These are phyloP conservation scores for Argentina anserina DNA, from an alignment of 306 rosid species.

Conservation along the genomic window DNA sequence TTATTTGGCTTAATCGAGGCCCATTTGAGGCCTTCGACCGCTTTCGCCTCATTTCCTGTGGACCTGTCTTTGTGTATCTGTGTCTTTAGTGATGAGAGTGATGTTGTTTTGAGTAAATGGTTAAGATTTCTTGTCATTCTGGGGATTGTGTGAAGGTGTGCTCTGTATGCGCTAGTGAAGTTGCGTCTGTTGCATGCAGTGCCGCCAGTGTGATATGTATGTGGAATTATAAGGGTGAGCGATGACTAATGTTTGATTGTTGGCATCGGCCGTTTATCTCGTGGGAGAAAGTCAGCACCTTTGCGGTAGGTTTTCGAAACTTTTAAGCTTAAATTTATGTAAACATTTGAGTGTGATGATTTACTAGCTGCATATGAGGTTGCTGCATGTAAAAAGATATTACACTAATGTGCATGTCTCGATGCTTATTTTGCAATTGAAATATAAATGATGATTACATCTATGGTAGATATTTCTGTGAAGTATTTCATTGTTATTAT, in stretches of 20 bases:
- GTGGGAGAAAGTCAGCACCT: neutral
- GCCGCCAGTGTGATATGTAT: neutral
- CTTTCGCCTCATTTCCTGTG: neutral
- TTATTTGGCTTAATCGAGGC: neutral
- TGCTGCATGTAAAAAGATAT: neutral
- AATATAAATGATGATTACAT: neutral
- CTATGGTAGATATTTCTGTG: neutral
- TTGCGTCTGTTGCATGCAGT: slow-evolving; percentile 2
- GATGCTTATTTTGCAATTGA: neutral
- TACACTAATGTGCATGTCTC: neutral
- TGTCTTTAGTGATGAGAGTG: neutral
- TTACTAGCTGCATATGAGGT: neutral
- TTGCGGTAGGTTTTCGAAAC: neutral
- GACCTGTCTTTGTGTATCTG: neutral
- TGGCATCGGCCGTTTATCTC: neutral
- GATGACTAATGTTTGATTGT: no score
- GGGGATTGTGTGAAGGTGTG: neutral
- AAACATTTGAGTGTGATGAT: neutral
- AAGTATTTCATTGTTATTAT: neutral
- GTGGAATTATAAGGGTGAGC: no score
- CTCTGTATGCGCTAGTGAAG: neutral
- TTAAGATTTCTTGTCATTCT: neutral
- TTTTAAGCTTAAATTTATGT: neutral
- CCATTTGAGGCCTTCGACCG: neutral
- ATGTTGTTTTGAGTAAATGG: neutral